Evolutionary conservation across 2,329 filamentous ascomycete species (phyloP).

Genomic region (Akanthomyces muscarius): DNA sequence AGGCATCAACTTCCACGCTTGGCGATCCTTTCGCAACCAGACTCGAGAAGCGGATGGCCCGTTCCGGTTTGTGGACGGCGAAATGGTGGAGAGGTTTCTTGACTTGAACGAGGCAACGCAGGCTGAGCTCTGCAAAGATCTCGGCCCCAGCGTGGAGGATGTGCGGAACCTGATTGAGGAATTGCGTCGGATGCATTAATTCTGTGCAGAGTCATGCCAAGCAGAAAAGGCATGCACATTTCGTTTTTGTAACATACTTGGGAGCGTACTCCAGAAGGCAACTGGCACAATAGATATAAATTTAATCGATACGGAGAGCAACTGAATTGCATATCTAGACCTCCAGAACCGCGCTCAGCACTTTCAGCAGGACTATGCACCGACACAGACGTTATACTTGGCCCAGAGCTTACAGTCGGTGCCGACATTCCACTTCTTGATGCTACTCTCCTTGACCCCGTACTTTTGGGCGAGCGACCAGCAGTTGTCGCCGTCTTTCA

Average conservation of each 20-base stretch:
- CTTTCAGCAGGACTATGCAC: neutral
- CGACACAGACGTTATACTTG: constrained; percentile 10
- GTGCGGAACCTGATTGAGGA: constrained; percentile 60
- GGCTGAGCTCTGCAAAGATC: constrained; percentile 49
- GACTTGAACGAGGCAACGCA: constrained; percentile 60
- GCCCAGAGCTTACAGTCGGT: neutral
- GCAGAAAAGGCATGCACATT: neutral
- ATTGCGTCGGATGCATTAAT: constrained; percentile 57
- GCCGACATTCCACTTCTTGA: constrained; percentile 2
- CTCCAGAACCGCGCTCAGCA: too few relatives aligned
- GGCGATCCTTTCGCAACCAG: constrained; percentile 75
- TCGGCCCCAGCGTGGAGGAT: constrained; percentile 58
- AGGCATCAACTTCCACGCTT: constrained; percentile 69
- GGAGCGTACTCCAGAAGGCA: neutral
- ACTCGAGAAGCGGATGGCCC: constrained; percentile 73
- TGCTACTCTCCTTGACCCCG: neutral
- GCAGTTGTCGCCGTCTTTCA: constrained; percentile 2
- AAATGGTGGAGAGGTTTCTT: constrained; percentile 82
- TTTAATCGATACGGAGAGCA: neutral
- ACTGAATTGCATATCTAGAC: too few relatives aligned
- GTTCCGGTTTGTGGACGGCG: constrained; percentile 85
- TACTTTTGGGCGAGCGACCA: neutral
- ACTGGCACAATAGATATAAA: neutral
- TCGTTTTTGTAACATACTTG: neutral
- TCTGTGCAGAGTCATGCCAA: neutral